These are phyloP conservation scores for Paramecium biaurelia DNA, from an alignment of 73 alveolate genomes.

Conservation along the genomic window DNA sequence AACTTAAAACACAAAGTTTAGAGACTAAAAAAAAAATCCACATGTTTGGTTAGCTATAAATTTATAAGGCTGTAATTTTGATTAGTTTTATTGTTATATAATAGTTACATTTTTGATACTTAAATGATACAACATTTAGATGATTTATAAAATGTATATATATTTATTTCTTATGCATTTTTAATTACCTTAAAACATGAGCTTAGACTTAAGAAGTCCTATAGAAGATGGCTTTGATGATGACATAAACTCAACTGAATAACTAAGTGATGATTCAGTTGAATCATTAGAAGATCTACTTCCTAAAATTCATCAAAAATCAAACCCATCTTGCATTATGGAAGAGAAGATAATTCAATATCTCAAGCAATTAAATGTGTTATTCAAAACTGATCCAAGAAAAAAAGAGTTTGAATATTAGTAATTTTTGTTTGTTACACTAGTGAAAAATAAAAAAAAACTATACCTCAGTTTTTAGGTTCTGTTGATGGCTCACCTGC, in stretches of 20 bases:
- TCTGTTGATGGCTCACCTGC: slow-evolving; percentile 24
- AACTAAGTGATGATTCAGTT: background rate
- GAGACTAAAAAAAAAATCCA: background rate
- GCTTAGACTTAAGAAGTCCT: background rate
- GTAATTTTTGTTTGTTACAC: background rate
- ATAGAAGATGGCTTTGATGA: background rate
- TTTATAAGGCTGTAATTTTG: background rate
- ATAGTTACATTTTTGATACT: background rate
- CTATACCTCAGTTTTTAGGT: background rate
- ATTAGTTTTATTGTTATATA: background rate
- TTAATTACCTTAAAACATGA: background rate
- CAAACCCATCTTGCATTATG: background rate
- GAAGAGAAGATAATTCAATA: background rate
- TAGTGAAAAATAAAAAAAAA: slow-evolving; percentile 34
- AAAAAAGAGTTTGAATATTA: slow-evolving; percentile 15
- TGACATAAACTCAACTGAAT: background rate
- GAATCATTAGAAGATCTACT: background rate
- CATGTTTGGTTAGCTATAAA: background rate
- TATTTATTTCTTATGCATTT: background rate
- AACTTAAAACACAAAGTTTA: background rate
- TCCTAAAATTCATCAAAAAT: slow-evolving; percentile 9
- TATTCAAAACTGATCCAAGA: slow-evolving; percentile 30
- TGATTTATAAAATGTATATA: background rate
- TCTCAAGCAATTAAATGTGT: background rate
- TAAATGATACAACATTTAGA: background rate